Base-by-base conservation (phyloP, 768 basidiomycete genomes). In the Heimioporus sp. region DNA sequence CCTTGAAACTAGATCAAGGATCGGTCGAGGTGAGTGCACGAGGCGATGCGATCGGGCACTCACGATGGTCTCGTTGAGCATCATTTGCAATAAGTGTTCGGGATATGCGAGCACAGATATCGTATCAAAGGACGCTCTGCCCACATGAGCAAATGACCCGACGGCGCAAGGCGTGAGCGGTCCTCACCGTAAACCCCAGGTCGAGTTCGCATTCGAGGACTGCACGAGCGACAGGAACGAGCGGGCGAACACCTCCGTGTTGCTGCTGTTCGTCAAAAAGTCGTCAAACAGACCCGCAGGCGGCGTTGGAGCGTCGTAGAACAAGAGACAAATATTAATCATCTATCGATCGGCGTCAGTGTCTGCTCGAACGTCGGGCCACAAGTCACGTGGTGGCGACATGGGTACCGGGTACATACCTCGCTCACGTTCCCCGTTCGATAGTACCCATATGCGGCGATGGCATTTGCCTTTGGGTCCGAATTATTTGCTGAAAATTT, bases 231-330 rank as follows among this genome's bases (percentile, higher is more conserved):
- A 70, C 30, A 51, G 37, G 41, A 59, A 65, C 5, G 60, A 65
- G 16, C 63, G 59, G 21, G 63, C 54, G 38, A 58, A 57, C 20
- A 63, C 54, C 5, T 44, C 39, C 3, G 46, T 43, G 24, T 59
- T 9, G 19, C 44, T 50, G 21, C 41, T 41, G 37, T 53, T 38
- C 6, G 56, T 60, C 53, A 67, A 13, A 13, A 83, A 69, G 10
- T 35, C 51, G 13, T 70, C 65, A 34, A 69, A 70, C 5, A 60
- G 44, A 21, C 65, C 63, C 11, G 49, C 30, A 30, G 63, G 67
- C 20, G 60, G 58, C 15, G 53, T 48, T 37, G 67, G 82, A 1
- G 56, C 78, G 57, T 86, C 79, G 56, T 87, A 86, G 65, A 86
- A 87, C 20, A 86, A 46, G 4, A 80, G 48, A 9, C 68, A 64